Evolutionary conservation across 805 yeast genomes (phyloP).

Genomic region (Suhomyces vadensis): DNA sequence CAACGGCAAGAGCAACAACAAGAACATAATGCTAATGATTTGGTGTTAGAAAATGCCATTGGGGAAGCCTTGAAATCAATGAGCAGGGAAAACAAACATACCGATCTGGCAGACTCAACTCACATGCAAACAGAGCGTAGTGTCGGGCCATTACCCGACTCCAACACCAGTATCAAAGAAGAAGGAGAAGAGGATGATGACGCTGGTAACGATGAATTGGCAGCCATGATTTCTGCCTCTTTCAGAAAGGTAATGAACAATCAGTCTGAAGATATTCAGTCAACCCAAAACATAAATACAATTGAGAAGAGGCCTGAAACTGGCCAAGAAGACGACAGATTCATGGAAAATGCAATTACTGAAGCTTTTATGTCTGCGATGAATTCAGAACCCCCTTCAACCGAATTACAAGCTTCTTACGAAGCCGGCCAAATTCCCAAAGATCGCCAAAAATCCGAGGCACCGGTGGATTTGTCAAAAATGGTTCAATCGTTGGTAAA

Average conservation of each 20-base stretch:
- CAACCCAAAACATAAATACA: background rate
- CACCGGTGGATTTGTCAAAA: conserved; percentile 19
- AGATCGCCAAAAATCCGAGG: background rate
- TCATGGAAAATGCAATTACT: conserved; percentile 29
- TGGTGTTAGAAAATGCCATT: conserved; percentile 20
- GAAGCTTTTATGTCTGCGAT: conserved; percentile 30
- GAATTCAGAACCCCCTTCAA: background rate
- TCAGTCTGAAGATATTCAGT: background rate
- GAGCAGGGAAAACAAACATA: background rate
- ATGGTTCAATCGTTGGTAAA: conserved; percentile 29
- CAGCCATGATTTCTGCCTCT: conserved; percentile 14
- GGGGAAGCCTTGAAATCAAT: conserved; percentile 17
- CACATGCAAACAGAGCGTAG: background rate
- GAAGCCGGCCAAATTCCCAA: background rate
- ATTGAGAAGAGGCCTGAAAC: background rate
- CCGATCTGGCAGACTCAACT: background rate
- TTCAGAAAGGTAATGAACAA: conserved; percentile 11
- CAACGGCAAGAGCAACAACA: background rate
- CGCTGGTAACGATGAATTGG: conserved; percentile 12
- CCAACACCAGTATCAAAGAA: background rate
- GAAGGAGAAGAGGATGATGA: conserved; percentile 2
- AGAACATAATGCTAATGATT: conserved; percentile 7
- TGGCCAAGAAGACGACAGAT: conserved; percentile 6
- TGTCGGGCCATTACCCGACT: too few species aligned
- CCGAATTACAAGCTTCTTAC: background rate